Conservation (phyloP, 2,329 filamentous ascomycete species). For the Pseudogymnoascus sp. region DNA sequence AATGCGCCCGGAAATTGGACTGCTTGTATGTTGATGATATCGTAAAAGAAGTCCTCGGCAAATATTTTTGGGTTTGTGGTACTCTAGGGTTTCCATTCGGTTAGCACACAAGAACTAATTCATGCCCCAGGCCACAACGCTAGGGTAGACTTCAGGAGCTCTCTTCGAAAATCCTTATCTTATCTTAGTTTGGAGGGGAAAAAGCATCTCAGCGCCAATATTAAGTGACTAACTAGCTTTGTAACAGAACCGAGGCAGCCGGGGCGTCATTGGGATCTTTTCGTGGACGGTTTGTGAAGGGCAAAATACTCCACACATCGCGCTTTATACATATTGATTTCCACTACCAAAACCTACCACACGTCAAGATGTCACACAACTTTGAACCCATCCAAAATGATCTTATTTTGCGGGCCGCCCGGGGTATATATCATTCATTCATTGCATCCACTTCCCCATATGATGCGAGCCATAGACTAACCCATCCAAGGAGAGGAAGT, state of each 20-base stretch:
- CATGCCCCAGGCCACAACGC: conserved; percentile 1
- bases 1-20: conserved; percentile 15
- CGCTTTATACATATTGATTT: conserved; percentile 21
- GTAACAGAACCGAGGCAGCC: conserved; percentile 4
- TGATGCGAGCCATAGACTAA: conserved; percentile 14
- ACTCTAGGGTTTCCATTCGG: conserved; percentile 7
- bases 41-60: conserved; percentile 8
- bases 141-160: neutral
- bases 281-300: neutral
- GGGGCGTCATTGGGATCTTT: conserved; percentile 4
- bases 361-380: conserved; percentile 49
- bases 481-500: conserved; percentile 66
- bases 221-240: conserved; percentile 1
- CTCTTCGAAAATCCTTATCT: neutral
- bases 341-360: conserved; percentile 1
- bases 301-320: conserved; percentile 2
- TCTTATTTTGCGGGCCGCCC: conserved; percentile 78
- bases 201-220: neutral
- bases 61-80: conserved; percentile 8
- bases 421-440: conserved; percentile 62
- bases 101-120: neutral
- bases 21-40: conserved; percentile 10
- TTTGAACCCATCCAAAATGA: conserved; percentile 91
- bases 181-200: neutral
- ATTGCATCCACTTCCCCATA: neutral